Evolutionary conservation across 495 filamentous ascomycete genomes (phyloP), one percentile per base, ranked within the genome.

Genomic region (Amphirosellinia nigrospora): DNA sequence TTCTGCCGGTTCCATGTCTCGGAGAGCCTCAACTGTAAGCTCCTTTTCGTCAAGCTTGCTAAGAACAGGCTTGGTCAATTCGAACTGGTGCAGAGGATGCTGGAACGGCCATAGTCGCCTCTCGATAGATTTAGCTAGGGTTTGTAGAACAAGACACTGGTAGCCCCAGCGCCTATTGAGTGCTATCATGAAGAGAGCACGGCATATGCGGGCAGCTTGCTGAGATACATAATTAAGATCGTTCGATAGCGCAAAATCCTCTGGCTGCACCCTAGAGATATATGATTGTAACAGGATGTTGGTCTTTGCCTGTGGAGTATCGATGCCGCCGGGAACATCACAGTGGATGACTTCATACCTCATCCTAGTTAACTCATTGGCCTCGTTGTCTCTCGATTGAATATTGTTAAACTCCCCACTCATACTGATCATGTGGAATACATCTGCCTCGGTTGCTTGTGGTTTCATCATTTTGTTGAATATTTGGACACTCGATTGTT

Each of bases 321-420:
- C 93, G 50, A 90, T 91, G 8, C 89, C 92, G 8, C 88, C 89
- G 55, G 87, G 89, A 36, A 97, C 86, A 52, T 96, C 87, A 64
- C 91, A 94, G 7, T 89, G 89, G 16, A 89, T 86, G 30, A 83
- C 84, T 43, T 92, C 88, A 0, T 91, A 83, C 30, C 85, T 89
- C 3, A 97, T 79, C 50, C 83, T 84, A 34, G 82, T 81, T 11
- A 99, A 84, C 78, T 98, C 96, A 61, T 90, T 88, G 10, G 89
- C 86, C 77, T 99, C 96, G 64, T 74, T 95, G 41, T 99, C 96
- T 43, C 96, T 84, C 7, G 91, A 91, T 78, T 97, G 94, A 64
- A 99, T 94, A 69, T 98, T 97, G 79, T 98, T 92, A 70, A 99
- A 99, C 82, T 99, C 96, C 55, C 94, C 94, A 72, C 93, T 96